phyloP scores from a whole-genome alignment of 2,329 filamentous ascomycete genomes.

The Botryotinia globosa region DNA sequence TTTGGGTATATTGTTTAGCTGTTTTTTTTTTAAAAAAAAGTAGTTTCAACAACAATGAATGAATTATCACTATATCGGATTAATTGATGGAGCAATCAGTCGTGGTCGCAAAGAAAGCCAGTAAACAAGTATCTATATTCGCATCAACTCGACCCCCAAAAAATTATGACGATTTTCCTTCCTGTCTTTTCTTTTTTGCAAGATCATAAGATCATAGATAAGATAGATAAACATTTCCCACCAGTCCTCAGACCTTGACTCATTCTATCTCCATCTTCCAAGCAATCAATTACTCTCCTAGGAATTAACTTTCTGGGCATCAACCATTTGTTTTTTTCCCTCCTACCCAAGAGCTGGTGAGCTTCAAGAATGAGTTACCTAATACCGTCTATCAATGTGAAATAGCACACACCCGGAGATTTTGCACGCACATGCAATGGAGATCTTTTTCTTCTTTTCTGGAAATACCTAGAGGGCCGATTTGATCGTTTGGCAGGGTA shows the following conservation, averaged over 20 bases:
- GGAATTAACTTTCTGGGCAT: background rate
- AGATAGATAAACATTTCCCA: background rate
- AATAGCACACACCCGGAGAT: background rate
- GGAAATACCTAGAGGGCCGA: background rate
- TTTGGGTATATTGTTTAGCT: background rate
- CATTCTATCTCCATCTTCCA: background rate
- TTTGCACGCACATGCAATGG: background rate
- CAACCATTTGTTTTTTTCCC: background rate
- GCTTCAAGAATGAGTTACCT: background rate
- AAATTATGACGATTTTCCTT: conserved; percentile 2
- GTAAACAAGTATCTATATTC: background rate
- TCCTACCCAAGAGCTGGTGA: background rate
- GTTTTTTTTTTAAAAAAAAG: background rate
- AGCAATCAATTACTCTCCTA: conserved; percentile 7
- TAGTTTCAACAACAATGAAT: background rate
- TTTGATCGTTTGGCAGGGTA: conserved; percentile 6
- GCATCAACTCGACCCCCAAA: background rate
- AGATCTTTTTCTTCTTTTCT: background rate
- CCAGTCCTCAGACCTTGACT: background rate
- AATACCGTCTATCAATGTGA: background rate
- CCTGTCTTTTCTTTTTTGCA: background rate
- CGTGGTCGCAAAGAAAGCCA: background rate
- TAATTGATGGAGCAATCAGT: background rate
- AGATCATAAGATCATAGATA: background rate
- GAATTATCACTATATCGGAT: background rate